These are phyloP conservation scores for Naganishia antarctica DNA, from an alignment of 768 basidiomycete genomes.

Conservation along the genomic window DNA sequence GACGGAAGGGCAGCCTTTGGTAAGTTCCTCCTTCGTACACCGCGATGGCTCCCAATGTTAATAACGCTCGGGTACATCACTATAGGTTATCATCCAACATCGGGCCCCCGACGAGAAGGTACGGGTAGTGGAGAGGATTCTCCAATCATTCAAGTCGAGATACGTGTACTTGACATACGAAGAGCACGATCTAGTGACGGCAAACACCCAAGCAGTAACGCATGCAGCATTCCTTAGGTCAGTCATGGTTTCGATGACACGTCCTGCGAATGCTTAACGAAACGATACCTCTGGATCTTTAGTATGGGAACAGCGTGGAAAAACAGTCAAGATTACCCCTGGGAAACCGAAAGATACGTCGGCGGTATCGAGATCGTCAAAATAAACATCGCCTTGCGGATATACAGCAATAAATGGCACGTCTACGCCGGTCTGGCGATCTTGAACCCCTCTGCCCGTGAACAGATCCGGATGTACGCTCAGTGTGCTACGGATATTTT, in stretches of 20 bases:
- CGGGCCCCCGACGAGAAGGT: constrained; percentile 71
- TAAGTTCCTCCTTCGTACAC: constrained; percentile 49
- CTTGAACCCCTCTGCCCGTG: constrained; percentile 80
- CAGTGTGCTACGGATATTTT: constrained; percentile 79
- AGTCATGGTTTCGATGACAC: constrained; percentile 23
- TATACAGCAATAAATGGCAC: constrained; percentile 97
- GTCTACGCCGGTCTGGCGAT: constrained; percentile 99
- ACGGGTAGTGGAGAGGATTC: constrained; percentile 70
- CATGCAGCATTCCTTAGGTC: constrained; percentile 96
- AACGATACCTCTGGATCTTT: too few species aligned
- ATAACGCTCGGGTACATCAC: too few species aligned
- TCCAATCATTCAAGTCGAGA: constrained; percentile 72
- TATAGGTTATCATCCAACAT: constrained; percentile 80
- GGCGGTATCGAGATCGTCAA: constrained; percentile 97
- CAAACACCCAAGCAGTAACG: constrained; percentile 96
- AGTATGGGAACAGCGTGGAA: constrained; percentile 99
- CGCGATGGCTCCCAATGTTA: too few species aligned
- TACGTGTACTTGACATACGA: constrained; percentile 92
- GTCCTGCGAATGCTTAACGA: too few species aligned
- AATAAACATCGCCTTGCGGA: constrained; percentile 91
- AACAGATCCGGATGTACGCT: constrained; percentile 88
- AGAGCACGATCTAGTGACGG: constrained; percentile 91
- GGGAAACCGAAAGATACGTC: constrained; percentile 88
- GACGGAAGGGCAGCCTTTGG: constrained; percentile 82
- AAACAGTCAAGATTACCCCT: constrained; percentile 70